phyloP scores from a whole-genome alignment of 177 flowering plant species.

The Tripterygium wilfordii region DNA sequence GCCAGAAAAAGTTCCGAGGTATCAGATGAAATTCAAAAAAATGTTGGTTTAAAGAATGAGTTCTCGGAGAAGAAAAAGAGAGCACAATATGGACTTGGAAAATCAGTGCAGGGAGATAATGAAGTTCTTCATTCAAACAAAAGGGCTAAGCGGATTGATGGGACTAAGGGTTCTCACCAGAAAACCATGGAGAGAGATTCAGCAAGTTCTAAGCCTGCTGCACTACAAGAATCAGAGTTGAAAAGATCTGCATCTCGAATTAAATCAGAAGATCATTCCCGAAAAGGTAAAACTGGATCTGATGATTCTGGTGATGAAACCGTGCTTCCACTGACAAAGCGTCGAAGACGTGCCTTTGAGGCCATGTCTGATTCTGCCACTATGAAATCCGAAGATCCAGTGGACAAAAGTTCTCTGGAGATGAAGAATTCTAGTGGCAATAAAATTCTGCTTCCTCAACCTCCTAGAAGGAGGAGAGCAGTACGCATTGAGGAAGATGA shows the following conservation, averaged over 20 bases:
- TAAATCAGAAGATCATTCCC: conserved; percentile 2
- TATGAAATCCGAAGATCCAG: conserved; percentile 23
- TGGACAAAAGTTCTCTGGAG: conserved; percentile 12
- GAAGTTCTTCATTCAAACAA: conserved; percentile 37
- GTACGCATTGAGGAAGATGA: conserved; percentile 62
- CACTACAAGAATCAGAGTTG: conserved; percentile 17
- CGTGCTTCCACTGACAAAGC: conserved; percentile 49
- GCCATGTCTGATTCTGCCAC: conserved; percentile 38
- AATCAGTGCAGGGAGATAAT: conserved; percentile 16
- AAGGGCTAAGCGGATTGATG: conserved; percentile 28
- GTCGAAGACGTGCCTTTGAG: conserved; percentile 42
- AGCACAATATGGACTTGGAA: conserved; percentile 25
- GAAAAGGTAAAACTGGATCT: conserved; percentile 17
- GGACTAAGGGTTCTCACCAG: conserved; percentile 16
- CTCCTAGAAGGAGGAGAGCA: conserved; percentile 48
- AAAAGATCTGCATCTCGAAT: conserved; percentile 18
- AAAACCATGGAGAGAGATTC: conserved; percentile 26
- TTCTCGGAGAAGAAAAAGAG: conserved; percentile 24
- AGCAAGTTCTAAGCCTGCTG: conserved; percentile 17
- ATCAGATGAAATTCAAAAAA: conserved; percentile 12
- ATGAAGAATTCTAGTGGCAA: conserved; percentile 25
- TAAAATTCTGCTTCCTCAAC: conserved; percentile 20
- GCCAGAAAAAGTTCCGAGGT: conserved; percentile 19
- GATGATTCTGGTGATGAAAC: conserved; percentile 43
- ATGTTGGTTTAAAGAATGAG: conserved; percentile 17